Conservation (phyloP, 2,329 filamentous ascomycete genomes). For the Aspergillus vadensis region DNA sequence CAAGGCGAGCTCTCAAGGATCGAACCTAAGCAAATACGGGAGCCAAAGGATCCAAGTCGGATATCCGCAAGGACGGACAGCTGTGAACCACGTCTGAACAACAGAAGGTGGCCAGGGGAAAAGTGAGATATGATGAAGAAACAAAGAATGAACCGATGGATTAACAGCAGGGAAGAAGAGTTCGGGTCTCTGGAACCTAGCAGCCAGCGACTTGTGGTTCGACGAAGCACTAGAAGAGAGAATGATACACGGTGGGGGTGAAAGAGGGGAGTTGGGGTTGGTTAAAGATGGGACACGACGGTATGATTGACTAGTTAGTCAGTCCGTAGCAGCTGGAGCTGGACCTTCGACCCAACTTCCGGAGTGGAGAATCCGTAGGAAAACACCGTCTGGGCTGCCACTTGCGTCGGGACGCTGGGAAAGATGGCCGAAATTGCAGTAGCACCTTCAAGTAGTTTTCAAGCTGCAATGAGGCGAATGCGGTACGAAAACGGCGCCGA, state of each 20-base stretch:
- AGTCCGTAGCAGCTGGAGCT: slow-evolving; percentile 15
- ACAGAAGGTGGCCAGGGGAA: slow-evolving; percentile 21
- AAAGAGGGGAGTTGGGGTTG: slow-evolving; percentile 17
- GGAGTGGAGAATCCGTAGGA: slow-evolving; percentile 24
- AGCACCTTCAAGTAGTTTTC: background rate
- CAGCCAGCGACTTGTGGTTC: slow-evolving; percentile 22
- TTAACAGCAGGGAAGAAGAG: slow-evolving; percentile 27
- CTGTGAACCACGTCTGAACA: slow-evolving; percentile 28
- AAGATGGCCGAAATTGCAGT: slow-evolving; percentile 5
- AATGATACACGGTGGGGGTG: slow-evolving; percentile 24
- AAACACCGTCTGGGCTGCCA: background rate
- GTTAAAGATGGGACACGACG: slow-evolving; percentile 27
- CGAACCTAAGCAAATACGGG: slow-evolving; percentile 21
- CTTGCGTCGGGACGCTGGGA: slow-evolving; percentile 4
- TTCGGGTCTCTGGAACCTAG: slow-evolving; percentile 29
- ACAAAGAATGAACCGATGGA: slow-evolving; percentile 26
- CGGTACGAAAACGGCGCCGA: slow-evolving; percentile 33
- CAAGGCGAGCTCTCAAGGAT: slow-evolving; percentile 36
- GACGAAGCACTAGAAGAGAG: slow-evolving; percentile 22
- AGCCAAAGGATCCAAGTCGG: slow-evolving; percentile 26
- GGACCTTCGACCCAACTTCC: slow-evolving; percentile 21
- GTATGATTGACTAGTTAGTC: slow-evolving; percentile 26
- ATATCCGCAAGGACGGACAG: slow-evolving; percentile 24
- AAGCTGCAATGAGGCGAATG: slow-evolving; percentile 9
- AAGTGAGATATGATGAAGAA: slow-evolving; percentile 18